Conservation (phyloP, 2,329 filamentous ascomycete genomes). For the Trichoderma cornu-damae region DNA sequence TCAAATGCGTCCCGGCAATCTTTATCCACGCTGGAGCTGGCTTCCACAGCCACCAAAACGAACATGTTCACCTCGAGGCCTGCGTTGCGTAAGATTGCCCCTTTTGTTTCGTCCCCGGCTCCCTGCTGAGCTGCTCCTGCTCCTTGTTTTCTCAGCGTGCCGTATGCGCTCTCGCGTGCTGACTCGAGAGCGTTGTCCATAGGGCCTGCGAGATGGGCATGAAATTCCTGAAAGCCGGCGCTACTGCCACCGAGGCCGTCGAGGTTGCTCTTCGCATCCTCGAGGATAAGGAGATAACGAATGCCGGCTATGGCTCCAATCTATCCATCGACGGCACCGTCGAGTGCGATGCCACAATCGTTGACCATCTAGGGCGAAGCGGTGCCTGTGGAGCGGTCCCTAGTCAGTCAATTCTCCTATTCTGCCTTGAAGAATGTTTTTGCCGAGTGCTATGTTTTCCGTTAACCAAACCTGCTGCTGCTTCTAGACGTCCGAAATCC, state of each 20-base stretch:
- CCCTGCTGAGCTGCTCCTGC: background rate
- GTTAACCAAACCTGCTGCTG: slow-evolving; percentile 1
- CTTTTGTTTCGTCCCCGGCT: background rate
- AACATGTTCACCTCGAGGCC: slow-evolving; percentile 74
- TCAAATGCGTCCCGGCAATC: slow-evolving; percentile 59
- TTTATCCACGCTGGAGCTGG: slow-evolving; percentile 95
- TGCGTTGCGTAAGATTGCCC: slow-evolving; percentile 74
- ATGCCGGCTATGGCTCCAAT: slow-evolving; percentile 94
- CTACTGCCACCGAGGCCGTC: slow-evolving; percentile 78
- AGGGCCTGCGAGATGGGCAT: slow-evolving; percentile 84
- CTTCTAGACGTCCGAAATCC: slow-evolving; percentile 86
- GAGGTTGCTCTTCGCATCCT: slow-evolving; percentile 83
- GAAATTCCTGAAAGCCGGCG: slow-evolving; percentile 71
- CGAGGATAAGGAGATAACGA: slow-evolving; percentile 93
- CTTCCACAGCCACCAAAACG: slow-evolving; percentile 84
- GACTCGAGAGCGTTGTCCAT: background rate
- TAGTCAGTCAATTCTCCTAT: slow-evolving; percentile 53
- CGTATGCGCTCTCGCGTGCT: background rate
- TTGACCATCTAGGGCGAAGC: slow-evolving; percentile 86
- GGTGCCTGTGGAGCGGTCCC: slow-evolving; percentile 88
- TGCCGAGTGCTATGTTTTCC: background rate
- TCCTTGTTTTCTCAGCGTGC: background rate
- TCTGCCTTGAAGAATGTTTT: background rate
- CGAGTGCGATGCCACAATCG: slow-evolving; percentile 89
- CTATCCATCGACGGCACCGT: slow-evolving; percentile 84